Evolutionary conservation across 768 basidiomycete species (phyloP), one percentile per base, ranked within the genome.

Genomic region (Serendipita sp.): DNA sequence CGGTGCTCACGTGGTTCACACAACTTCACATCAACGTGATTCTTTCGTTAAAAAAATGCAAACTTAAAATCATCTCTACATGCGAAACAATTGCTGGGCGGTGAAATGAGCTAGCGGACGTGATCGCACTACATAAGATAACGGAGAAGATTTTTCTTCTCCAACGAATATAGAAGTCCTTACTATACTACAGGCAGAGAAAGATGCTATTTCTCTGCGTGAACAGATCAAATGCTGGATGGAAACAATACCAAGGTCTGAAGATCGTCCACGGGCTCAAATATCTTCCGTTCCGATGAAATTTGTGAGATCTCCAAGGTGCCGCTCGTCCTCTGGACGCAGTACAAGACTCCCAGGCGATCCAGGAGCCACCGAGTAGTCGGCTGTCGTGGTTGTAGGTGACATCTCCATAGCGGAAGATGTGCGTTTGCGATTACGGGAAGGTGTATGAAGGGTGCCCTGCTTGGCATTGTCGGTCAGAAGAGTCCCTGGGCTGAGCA

Each of bases 141-240:
- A n/a, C n/a, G n/a, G n/a, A n/a, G n/a, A n/a, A n/a, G n/a, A n/a
- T n/a, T n/a, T n/a, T n/a, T n/a, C n/a, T n/a, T n/a, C n/a, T n/a
- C n/a, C 45, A 50, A 50, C 7, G 20, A 50, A 28, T 22, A 24
- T 22, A 22, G 17, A 11, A 22, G 22, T n/a, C 22, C 14, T n/a
- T 31, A n/a, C 9, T 58, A 58, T 58, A 58, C 53, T 58, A 58
- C 53, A 58, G 20, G 53, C 53, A n/a, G 53, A 38, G 34, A 38
- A 13, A 58, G 30, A 51, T n/a, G 22, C n/a, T 11, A 22, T 13
- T n/a, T 31, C 31, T 31, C 22, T 7, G 45, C 45, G 28, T 50
- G 9, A 50, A 22, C 20, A 50, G n/a, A 50, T 28, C 28, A 11
- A 28, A 50, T 7, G 17, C 45, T 50, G 7, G 9, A 28, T 50